Evolutionary conservation across 345 rosid species (phyloP), one percentile per base, ranked within the genome.

Genomic region (Populus alba): DNA sequence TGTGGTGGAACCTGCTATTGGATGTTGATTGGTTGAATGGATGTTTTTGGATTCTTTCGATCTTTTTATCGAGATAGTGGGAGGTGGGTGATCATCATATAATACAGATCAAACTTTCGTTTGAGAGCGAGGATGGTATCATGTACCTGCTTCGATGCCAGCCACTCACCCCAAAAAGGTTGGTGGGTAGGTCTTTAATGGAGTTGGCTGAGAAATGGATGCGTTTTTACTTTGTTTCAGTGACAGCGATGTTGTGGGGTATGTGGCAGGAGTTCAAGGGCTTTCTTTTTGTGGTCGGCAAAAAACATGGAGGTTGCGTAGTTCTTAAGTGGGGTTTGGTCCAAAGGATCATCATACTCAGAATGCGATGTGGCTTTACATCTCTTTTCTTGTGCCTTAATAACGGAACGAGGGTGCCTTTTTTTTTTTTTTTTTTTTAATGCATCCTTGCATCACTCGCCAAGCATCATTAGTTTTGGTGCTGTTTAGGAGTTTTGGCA

Each of bases 1-100:
- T 9, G 11, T 13, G 66, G 51, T 33, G 75, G 59, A 13, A 22
- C 66, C 66, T 43, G 33, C 66, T 0, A 38, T 9, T 38, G 25
- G 68, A 59, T 73, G 51, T 6, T 73, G 75, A 73, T 53, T n/a
- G 35, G 43, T 16, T 43, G 11, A 72, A n/a, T 53, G 66, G 76
- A 11, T 11, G 35, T 8, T 59, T 39, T 35, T 23, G 67, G 68
- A 73, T 57, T 73, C 55, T 55, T 53, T 1, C 39, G 2, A 55
- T 53, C 47, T 35, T 51, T 51, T 31, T 18, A 72, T 53, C 18
- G 13, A 31, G 61, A 71, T 20, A 33, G n/a, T 31, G 65, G 43
- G 31, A 33, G 23, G 7, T 27, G 15, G 74, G 38, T 2, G 10
- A 18, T 29, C 29, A 25, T 5, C 16, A 1, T 35, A 22, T 51